Percentiles rank a stretch among this genome's conserved stretches.
Conservation (phyloP, 306 rosid species). For the Fagus sylvatica region DNA sequence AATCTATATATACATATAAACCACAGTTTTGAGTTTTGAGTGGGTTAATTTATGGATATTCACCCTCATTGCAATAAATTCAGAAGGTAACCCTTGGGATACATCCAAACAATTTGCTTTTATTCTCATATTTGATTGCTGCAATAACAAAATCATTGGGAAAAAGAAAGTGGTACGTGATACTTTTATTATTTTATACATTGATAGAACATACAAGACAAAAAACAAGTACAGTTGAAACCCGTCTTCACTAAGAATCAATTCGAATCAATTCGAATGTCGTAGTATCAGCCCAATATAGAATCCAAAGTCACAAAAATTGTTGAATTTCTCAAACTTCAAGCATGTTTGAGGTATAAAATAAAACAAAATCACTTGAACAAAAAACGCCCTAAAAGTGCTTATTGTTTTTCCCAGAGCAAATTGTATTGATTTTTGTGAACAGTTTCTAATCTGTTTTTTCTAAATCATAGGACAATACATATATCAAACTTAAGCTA, state of each 20-base stretch:
- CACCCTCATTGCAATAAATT: background rate
- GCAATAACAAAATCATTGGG: background rate
- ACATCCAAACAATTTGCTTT: background rate
- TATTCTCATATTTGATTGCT: background rate
- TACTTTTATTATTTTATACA: background rate
- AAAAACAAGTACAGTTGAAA: background rate
- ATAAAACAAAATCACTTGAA: background rate
- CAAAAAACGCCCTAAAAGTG: background rate
- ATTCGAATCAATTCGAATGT: background rate
- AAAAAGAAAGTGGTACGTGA: background rate
- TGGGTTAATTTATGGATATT: background rate
- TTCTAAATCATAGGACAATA: constrained; percentile 32
- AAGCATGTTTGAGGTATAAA: background rate
- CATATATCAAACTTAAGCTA: constrained; percentile 32
- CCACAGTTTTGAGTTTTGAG: background rate
- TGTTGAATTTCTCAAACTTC: background rate
- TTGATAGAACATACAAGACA: background rate
- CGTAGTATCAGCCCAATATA: background rate
- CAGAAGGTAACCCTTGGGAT: background rate
- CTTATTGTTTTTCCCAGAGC: background rate
- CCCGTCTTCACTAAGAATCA: background rate
- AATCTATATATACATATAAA: background rate
- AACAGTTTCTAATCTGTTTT: constrained; percentile 34
- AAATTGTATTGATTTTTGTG: constrained; percentile 26
- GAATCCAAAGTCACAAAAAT: background rate